phyloP scores from a whole-genome alignment of 768 basidiomycete species.

The Pulveroboletus sp. region DNA sequence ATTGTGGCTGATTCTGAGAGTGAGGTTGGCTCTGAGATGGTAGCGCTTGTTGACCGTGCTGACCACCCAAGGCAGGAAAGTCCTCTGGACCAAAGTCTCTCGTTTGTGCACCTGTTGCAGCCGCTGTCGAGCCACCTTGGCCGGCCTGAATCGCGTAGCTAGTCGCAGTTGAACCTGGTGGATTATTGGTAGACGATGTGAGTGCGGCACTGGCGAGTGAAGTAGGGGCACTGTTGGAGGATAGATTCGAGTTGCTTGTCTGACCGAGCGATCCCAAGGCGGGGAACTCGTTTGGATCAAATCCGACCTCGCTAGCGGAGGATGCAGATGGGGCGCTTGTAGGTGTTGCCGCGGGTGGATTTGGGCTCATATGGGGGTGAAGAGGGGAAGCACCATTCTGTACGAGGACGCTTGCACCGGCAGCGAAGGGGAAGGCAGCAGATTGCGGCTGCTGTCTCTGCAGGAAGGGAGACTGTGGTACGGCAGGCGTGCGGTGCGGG shows the following conservation, averaged over 20 bases:
- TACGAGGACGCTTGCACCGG: slow-evolving; percentile 39
- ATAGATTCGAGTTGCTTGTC: slow-evolving; percentile 37
- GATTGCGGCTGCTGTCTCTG: slow-evolving; percentile 45
- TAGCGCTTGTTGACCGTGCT: slow-evolving; percentile 34
- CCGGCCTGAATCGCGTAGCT: slow-evolving; percentile 85
- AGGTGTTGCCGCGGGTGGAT: slow-evolving; percentile 33
- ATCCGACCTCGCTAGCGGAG: slow-evolving; percentile 68
- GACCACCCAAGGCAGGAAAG: slow-evolving; percentile 82
- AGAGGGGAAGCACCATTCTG: slow-evolving; percentile 54
- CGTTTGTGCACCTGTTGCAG: slow-evolving; percentile 9
- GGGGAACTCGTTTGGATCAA: slow-evolving; percentile 87
- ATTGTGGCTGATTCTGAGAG: slow-evolving; percentile 29
- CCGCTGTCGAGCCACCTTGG: slow-evolving; percentile 33
- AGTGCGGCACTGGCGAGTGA: slow-evolving; percentile 22
- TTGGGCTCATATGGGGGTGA: slow-evolving; percentile 54
- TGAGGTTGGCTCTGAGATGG: slow-evolving; percentile 26
- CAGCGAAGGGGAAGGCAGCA: slow-evolving; percentile 58
- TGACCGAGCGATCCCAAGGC: slow-evolving; percentile 67
- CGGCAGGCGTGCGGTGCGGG: slow-evolving; percentile 55
- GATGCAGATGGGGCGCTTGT: slow-evolving; percentile 56
- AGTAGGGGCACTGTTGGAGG: slow-evolving; percentile 27
- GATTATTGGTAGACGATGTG: slow-evolving; percentile 27
- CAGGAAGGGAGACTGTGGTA: slow-evolving; percentile 60
- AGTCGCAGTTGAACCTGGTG: slow-evolving; percentile 37
- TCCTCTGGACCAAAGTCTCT: slow-evolving; percentile 75